phyloP scores from a whole-genome alignment of 2,329 filamentous ascomycete species.

The Diaporthe capsici region DNA sequence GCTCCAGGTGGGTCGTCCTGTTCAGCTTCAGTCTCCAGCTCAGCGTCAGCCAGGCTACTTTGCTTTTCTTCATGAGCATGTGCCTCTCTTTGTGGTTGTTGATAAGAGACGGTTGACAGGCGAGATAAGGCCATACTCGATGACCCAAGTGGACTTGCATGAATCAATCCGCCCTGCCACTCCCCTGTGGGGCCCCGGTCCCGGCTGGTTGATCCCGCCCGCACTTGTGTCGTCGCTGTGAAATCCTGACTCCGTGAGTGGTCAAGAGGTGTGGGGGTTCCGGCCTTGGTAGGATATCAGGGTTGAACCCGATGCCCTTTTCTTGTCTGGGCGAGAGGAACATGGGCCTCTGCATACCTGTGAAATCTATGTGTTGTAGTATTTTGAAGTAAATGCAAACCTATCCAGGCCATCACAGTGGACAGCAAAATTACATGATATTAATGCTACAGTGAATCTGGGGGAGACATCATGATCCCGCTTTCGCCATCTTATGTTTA shows the following conservation, averaged over 20 bases:
- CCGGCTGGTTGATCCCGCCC: conserved; percentile 23
- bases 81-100: neutral
- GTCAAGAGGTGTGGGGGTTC: neutral
- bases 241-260: conserved; percentile 1
- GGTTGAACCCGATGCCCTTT: neutral
- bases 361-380: neutral
- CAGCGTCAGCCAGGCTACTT: neutral
- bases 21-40: neutral
- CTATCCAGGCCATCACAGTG: neutral
- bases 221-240: neutral
- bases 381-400: neutral
- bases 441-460: too few relatives aligned
- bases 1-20: neutral
- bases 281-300: neutral
- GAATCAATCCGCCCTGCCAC: conserved; percentile 17
- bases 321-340: neutral
- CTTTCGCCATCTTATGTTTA: too few relatives aligned
- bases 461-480: too few relatives aligned
- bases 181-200: conserved; percentile 24
- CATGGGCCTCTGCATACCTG: neutral
- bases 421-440: too few relatives aligned
- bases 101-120: conserved; percentile 13
- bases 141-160: conserved; percentile 15
- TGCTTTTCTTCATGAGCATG: neutral
- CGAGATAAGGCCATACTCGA: conserved; percentile 15